phyloP scores from a whole-genome alignment of 2,329 filamentous ascomycete genomes.

The Nakataea oryzae region DNA sequence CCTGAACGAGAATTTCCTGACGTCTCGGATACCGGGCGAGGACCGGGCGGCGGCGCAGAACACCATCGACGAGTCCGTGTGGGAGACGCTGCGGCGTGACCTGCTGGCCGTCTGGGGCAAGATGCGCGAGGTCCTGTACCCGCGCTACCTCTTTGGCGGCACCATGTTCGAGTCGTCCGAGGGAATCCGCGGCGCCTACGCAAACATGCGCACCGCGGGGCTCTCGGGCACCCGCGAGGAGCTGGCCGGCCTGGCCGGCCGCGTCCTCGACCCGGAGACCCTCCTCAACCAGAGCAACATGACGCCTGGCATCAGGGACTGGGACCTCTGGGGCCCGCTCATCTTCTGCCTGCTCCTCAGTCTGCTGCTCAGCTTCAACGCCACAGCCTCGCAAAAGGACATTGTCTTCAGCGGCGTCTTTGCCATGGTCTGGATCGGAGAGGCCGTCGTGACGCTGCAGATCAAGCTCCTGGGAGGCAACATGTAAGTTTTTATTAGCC shows the following conservation, averaged over 20 bases:
- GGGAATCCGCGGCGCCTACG: conserved; percentile 50
- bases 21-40: conserved; percentile 82
- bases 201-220: conserved; percentile 47
- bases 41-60: conserved; percentile 82
- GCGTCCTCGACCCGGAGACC: conserved; percentile 53
- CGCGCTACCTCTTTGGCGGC: conserved; percentile 77
- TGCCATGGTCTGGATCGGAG: conserved; percentile 91
- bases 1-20: conserved; percentile 72
- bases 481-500: conserved; percentile 58
- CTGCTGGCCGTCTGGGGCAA: conserved; percentile 93
- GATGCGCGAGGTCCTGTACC: conserved; percentile 93
- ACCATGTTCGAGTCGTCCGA: conserved; percentile 49
- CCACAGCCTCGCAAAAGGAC: conserved; percentile 69
- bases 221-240: conserved; percentile 51
- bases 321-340: conserved; percentile 96
- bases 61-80: conserved; percentile 95
- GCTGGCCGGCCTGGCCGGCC: conserved; percentile 47
- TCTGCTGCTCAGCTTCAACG: conserved; percentile 76
- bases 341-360: conserved; percentile 88
- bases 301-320: conserved; percentile 85
- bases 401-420: conserved; percentile 94
- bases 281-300: conserved; percentile 56
- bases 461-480: conserved; percentile 94
- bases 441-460: conserved; percentile 94
- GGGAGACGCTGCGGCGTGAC: conserved; percentile 92